Conservation (phyloP, 148 eudicot species). For the Arctostaphylos glauca region DNA sequence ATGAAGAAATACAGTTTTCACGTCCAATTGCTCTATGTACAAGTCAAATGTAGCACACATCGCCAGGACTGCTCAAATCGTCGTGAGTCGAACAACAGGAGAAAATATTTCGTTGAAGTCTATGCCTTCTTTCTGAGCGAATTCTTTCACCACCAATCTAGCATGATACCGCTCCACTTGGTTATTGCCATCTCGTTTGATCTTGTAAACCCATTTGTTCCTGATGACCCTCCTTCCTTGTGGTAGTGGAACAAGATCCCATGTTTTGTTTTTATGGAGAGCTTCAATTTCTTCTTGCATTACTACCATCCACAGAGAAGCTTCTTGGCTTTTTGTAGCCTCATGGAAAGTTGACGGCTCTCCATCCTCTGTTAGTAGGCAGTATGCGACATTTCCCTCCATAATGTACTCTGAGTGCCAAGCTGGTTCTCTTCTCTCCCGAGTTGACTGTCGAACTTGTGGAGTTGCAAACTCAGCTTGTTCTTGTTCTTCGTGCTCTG, state of each 20-base stretch:
- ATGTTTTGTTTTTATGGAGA: not conserved
- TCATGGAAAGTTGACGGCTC: slow-evolving; percentile 23
- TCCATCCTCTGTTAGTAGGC: slow-evolving; percentile 20
- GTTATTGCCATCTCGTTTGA: not conserved
- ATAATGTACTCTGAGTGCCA: slow-evolving; percentile 15
- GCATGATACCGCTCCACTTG: slow-evolving; percentile 6
- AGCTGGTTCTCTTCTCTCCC: not conserved
- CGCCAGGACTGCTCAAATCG: not conserved
- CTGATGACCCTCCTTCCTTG: not conserved
- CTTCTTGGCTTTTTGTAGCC: not conserved
- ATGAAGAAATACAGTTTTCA: too few relatives aligned
- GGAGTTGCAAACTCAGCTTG: too few relatives aligned
- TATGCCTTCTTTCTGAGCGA: slow-evolving; percentile 9
- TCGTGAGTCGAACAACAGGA: not conserved
- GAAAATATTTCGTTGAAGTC: too few relatives aligned
- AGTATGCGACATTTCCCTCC: slow-evolving; percentile 16
- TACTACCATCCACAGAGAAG: slow-evolving; percentile 1
- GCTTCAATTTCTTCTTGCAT: too few relatives aligned
- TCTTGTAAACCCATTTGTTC: not conserved
- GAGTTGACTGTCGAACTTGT: not conserved
- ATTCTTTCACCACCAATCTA: slow-evolving; percentile 8
- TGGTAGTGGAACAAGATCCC: not conserved
- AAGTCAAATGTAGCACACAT: not conserved
- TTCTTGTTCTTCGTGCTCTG: slow-evolving; percentile 8
- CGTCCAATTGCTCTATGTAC: not conserved